Evolutionary conservation across 2,329 filamentous ascomycete species (phyloP).

Genomic region (Colletotrichum magnum): DNA sequence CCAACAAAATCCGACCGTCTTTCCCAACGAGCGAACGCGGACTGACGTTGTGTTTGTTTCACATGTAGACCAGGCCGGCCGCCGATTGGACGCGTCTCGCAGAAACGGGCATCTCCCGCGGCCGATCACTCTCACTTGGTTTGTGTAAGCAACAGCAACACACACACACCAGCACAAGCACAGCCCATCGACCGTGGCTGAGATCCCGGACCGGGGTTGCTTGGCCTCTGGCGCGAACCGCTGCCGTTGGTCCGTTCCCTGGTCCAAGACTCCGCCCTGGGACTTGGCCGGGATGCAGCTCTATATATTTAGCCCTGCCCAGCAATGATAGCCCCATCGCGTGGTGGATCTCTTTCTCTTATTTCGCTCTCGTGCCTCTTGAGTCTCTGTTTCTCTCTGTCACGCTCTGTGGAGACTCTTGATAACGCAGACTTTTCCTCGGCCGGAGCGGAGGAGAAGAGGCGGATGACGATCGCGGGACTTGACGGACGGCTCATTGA

Average conservation of each 20-base stretch:
- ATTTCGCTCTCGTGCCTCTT: too few species aligned
- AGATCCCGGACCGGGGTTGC: slow-evolving; percentile 19
- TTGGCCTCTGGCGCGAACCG: slow-evolving; percentile 36
- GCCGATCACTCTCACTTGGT: slow-evolving; percentile 14
- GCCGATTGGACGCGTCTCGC: slow-evolving; percentile 5
- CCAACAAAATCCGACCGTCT: neutral
- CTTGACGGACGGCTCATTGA: neutral
- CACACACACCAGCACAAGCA: neutral
- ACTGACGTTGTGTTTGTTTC: slow-evolving; percentile 11
- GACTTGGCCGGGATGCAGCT: slow-evolving; percentile 33
- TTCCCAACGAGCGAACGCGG: neutral
- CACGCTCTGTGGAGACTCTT: slow-evolving; percentile 18
- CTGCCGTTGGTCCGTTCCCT: slow-evolving; percentile 33
- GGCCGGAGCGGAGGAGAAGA: neutral
- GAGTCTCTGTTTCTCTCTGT: too few species aligned
- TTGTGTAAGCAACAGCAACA: neutral
- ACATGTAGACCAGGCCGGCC: slow-evolving; percentile 1
- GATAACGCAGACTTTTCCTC: slow-evolving; percentile 28
- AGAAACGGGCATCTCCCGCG: slow-evolving; percentile 20
- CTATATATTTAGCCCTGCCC: slow-evolving; percentile 37
- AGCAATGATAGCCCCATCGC: slow-evolving; percentile 16
- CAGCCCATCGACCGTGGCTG: slow-evolving; percentile 39
- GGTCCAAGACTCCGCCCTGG: neutral
- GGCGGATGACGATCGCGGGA: slow-evolving; percentile 10
- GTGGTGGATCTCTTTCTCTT: slow-evolving; percentile 9